Evolutionary conservation across 345 rosid genomes (phyloP).

Genomic region (Brassica incana): DNA sequence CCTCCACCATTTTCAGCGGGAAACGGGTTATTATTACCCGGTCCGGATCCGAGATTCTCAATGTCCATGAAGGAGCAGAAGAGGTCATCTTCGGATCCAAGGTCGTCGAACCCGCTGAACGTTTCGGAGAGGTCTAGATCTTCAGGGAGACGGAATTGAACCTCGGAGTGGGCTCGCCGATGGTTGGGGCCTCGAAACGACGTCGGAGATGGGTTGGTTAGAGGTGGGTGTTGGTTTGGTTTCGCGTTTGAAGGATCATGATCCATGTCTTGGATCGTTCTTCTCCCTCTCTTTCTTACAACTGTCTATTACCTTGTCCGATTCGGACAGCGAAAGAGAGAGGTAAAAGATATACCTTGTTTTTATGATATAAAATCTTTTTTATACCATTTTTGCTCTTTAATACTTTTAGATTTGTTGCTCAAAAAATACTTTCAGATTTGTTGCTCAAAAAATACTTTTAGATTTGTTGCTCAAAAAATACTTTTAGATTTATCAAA

Average conservation of each 20-base stretch:
- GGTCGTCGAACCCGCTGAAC: slow-evolving; percentile 49
- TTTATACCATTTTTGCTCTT: no score
- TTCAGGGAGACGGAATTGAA: slow-evolving; percentile 72
- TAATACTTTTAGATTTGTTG: no score
- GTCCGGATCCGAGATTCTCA: slow-evolving; percentile 68
- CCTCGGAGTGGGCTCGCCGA: slow-evolving; percentile 80
- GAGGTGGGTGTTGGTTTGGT: slow-evolving; percentile 25
- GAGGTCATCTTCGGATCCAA: slow-evolving; percentile 81
- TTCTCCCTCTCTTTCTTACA: not conserved
- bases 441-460: no score
- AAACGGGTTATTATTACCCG: slow-evolving; percentile 38
- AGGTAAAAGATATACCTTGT: no score
- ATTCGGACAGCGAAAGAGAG: slow-evolving; percentile 37
- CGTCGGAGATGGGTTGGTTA: slow-evolving; percentile 23
- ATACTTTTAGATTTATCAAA: no score
- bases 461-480: no score
- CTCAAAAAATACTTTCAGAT: no score
- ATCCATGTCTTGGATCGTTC: slow-evolving; percentile 42
- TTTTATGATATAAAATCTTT: no score
- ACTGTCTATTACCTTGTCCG: slow-evolving; percentile 28
- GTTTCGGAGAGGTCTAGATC: slow-evolving; percentile 70
- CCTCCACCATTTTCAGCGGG: slow-evolving; percentile 22
- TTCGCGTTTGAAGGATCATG: slow-evolving; percentile 40
- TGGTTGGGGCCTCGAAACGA: slow-evolving; percentile 54
- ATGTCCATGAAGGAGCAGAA: slow-evolving; percentile 78